Base-by-base conservation (phyloP, 257 asterid genomes). In the Scutellaria baicalensis region DNA sequence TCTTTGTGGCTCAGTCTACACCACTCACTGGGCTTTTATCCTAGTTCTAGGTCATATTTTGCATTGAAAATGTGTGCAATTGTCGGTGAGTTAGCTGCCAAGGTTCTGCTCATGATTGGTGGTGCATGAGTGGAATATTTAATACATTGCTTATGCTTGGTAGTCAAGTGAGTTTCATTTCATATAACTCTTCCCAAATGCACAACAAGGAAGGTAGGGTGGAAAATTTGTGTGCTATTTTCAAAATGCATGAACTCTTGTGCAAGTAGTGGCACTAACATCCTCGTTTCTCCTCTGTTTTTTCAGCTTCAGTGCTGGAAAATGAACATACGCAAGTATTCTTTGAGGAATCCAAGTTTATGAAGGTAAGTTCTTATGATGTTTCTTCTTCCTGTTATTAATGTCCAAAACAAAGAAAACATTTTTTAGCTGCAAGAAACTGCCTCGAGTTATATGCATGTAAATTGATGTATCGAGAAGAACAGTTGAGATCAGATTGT, bases 301-400 rank as follows among this genome's bases (percentile, higher is more conserved):
- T 21, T 55, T 38, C 66, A 87, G 87, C 84, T 84, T 79, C 94
- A 6, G 78, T 89, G 51, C 31, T 91, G 81, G 79, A 89, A 70
- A 68, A 88, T 13, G 88, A 55, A 65, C 78, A 77, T 61, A 39
- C 72, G 59, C 82, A 78, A 20, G 76, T 80, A 20, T 40, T 78
- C 10, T 57, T 56, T 70, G 90, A 84, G 58, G 96, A 88, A 76
- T 80, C 83, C 23, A 33, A 70, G 39, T 61, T 74, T 54, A 73
- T 94, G 69, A 77, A 80, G 91, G 99, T 85, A 83, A 78, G 82
- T 59, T 69, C 68, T 60, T 55, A 18, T 20, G 33, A 49, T 27
- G 7, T 57, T 38, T 27, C 3, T 64, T 42, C 51, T 17, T 45
- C 42, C 27, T 21, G 36, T 17, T 14, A 56, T 43, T 58, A 17